Conservation (phyloP, 1,284 basidiomycete species). For the Fomitopsis betulina region DNA sequence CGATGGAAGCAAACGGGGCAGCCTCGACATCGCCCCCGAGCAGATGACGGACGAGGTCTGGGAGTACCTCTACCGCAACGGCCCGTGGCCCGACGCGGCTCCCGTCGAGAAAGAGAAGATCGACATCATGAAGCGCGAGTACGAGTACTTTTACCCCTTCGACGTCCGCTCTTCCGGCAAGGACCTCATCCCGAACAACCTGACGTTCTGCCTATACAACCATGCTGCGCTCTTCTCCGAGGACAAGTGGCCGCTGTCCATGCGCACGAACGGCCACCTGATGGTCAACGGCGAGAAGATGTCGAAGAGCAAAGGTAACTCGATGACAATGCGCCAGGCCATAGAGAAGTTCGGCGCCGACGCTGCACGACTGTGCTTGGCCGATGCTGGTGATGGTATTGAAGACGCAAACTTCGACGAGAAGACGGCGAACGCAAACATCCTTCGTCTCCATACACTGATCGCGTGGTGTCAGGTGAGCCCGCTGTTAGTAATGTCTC, state of each 20-base stretch:
- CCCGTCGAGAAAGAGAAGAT: slow-evolving; percentile 75
- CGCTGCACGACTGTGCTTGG: slow-evolving; percentile 88
- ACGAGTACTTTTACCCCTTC: slow-evolving; percentile 98
- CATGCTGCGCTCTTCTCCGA: slow-evolving; percentile 95
- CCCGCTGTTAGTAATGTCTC: neutral
- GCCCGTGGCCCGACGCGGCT: slow-evolving; percentile 67
- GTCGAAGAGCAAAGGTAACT: slow-evolving; percentile 95
- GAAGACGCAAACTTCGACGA: slow-evolving; percentile 99
- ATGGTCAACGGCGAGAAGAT: slow-evolving; percentile 99
- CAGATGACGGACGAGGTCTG: slow-evolving; percentile 98
- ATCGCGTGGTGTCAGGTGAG: slow-evolving; percentile 88
- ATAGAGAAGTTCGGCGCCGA: slow-evolving; percentile 90
- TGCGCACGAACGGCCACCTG: slow-evolving; percentile 95
- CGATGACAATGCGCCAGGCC: slow-evolving; percentile 73
- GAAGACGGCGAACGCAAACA: slow-evolving; percentile 97
- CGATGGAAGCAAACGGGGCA: slow-evolving; percentile 78
- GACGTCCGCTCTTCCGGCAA: slow-evolving; percentile 99
- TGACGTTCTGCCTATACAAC: slow-evolving; percentile 94
- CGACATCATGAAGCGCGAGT: slow-evolving; percentile 86
- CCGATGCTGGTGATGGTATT: slow-evolving; percentile 96
- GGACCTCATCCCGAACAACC: slow-evolving; percentile 94
- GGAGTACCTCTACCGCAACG: slow-evolving; percentile 89
- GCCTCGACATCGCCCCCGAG: slow-evolving; percentile 81
- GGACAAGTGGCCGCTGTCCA: slow-evolving; percentile 88
- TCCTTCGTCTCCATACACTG: slow-evolving; percentile 90